Evolutionary conservation across 805 yeast genomes (phyloP), one percentile per base, ranked within the genome.

Genomic region (Saccharomycopsis amapae): DNA sequence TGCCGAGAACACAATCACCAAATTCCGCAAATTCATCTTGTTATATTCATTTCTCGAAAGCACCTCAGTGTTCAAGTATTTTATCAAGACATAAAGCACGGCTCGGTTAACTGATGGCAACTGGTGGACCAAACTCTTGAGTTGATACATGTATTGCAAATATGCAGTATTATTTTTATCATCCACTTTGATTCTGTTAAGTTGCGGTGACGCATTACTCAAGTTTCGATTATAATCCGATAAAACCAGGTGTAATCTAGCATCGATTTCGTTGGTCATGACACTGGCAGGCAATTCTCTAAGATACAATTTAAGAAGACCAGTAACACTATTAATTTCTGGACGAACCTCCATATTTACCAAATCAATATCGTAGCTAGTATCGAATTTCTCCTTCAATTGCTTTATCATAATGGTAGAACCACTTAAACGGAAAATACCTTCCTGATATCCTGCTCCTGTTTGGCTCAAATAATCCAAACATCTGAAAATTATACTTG

Each of bases 381-480:
- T 68, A 58, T 88, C 85, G 66, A 84, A 90, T 39, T 65, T 69
- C 39, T 76, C 85, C 56, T 81, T 85, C 48, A 85, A 69, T 34
- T 69, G 75, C 52, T 80, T 76, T 33, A 85, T 86, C 43, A 81
- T 72, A 1, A 87, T 73, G 46, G 88, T 83, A 31, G 95, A 85
- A 3, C 97, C 97, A 62, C 89, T 85, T 47, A 88, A 67, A 51
- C 98, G 71, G 67, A 93, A 93, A 2, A 90, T 76, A 9, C 98
- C 98, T 57, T 88, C 95, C 61, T 86, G 93, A 51, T 75, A 75
- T n/a, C 81, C 68, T 0, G 95, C 95, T 19, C 81, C 78, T 22
- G 79, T 73, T 32, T 68, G 71, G 41, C 72, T 71, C 41, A 90
- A 67, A 53, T 73, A 85, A 46, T 77, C 82, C 28, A 89, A 57